Evolutionary conservation across 1,284 basidiomycete genomes (phyloP).

Genomic region (Boletus sp.): DNA sequence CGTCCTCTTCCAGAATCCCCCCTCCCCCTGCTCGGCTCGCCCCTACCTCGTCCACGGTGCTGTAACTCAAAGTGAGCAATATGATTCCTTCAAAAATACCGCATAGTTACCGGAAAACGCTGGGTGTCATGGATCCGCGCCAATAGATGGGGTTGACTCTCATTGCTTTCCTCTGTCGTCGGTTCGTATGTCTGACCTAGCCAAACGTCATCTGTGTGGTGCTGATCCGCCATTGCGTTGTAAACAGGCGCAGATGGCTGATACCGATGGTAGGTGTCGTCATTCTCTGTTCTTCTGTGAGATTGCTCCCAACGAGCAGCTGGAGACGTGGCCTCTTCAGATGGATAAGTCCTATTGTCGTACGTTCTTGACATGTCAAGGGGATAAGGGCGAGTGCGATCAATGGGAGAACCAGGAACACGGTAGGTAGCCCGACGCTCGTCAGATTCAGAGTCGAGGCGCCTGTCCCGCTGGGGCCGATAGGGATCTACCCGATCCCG

Average conservation of each 20-base stretch:
- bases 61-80: slow-evolving; percentile 14
- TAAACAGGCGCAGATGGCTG: slow-evolving; percentile 13
- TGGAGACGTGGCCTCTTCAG: not conserved
- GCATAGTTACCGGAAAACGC: slow-evolving; percentile 24
- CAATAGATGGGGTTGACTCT: slow-evolving; percentile 27
- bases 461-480: slow-evolving; percentile 19
- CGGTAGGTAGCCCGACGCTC: slow-evolving; percentile 20
- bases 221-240: slow-evolving; percentile 7
- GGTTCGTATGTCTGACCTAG: slow-evolving; percentile 21
- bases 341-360: slow-evolving; percentile 15
- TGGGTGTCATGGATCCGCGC: slow-evolving; percentile 32
- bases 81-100: not conserved
- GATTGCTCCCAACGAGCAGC: slow-evolving; percentile 16
- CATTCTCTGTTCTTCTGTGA: slow-evolving; percentile 19
- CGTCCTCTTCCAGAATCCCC: slow-evolving; percentile 28
- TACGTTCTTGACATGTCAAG: slow-evolving; percentile 14
- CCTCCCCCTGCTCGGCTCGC: slow-evolving; percentile 22
- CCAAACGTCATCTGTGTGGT: slow-evolving; percentile 12
- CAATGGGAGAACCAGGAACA: slow-evolving; percentile 8
- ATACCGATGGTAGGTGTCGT: slow-evolving; percentile 18
- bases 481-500: slow-evolving; percentile 17
- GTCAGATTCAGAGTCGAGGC: slow-evolving; percentile 19
- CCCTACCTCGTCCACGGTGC: slow-evolving; percentile 32
- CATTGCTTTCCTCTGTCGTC: slow-evolving; percentile 18
- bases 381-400: slow-evolving; percentile 15